Evolutionary conservation across 257 asterid species (phyloP).

Genomic region (Solanum sejunctum): DNA sequence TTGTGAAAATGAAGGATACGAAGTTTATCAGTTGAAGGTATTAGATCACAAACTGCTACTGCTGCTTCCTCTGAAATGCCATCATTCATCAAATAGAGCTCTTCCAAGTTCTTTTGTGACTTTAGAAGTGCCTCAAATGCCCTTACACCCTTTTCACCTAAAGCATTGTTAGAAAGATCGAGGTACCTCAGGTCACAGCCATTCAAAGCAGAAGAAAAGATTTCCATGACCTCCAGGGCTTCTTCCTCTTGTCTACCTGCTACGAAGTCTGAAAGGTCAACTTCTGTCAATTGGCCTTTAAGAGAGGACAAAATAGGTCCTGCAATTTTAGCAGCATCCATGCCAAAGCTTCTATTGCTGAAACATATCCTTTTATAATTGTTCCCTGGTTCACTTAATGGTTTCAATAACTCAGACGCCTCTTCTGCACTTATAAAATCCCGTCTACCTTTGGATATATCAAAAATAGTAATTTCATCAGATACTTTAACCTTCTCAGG

Average conservation of each 20-base stretch:
- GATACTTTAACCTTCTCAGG: constrained; percentile 30
- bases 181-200: constrained; percentile 59
- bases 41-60: constrained; percentile 52
- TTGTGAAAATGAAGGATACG: constrained; percentile 72
- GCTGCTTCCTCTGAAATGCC: constrained; percentile 97
- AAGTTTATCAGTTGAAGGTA: constrained; percentile 62
- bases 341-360: constrained; percentile 83
- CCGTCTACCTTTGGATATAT: constrained; percentile 76
- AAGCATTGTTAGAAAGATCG: constrained; percentile 73
- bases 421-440: constrained; percentile 45
- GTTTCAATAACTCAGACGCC: constrained; percentile 51
- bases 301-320: constrained; percentile 54
- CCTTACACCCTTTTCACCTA: constrained; percentile 86
- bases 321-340: constrained; percentile 71
- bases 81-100: constrained; percentile 72
- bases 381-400: constrained; percentile 44
- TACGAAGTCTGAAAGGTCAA: constrained; percentile 83
- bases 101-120: constrained; percentile 66
- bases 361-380: constrained; percentile 65
- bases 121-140: constrained; percentile 69
- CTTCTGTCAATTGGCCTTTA: constrained; percentile 59
- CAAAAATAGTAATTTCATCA: constrained; percentile 41
- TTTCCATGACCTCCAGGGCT: constrained; percentile 84
- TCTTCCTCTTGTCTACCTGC: constrained; percentile 83
- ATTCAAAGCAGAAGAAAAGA: constrained; percentile 60